These are phyloP conservation scores for Debaryomycetaceae sp. DNA, from an alignment of 1,139 yeast species.

Conservation along the genomic window DNA sequence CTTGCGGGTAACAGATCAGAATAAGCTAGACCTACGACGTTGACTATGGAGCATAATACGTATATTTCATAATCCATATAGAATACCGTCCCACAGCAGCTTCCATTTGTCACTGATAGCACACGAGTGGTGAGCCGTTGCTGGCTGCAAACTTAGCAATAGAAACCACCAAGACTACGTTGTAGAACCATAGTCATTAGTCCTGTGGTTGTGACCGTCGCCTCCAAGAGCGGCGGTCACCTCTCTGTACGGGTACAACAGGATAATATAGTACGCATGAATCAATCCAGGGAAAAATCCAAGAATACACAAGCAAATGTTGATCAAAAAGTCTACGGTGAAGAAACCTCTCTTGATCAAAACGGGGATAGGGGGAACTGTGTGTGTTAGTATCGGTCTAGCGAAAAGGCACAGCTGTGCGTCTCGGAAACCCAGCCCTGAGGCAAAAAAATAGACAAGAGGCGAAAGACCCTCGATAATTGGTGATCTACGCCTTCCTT, in stretches of 20 bases:
- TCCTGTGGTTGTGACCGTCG: slow-evolving; percentile 27
- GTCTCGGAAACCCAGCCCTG: too few species aligned
- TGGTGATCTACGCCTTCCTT: too few species aligned
- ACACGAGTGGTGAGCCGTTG: too few species aligned
- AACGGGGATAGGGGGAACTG: slow-evolving; percentile 79
- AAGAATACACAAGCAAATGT: slow-evolving; percentile 67
- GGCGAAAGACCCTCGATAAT: not conserved
- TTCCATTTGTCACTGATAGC: too few species aligned
- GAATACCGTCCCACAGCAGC: too few species aligned
- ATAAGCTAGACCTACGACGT: too few species aligned
- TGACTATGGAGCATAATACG: too few species aligned
- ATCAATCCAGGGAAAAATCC: slow-evolving; percentile 82
- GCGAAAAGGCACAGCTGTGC: too few species aligned
- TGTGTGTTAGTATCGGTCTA: slow-evolving; percentile 6
- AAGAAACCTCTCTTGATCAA: slow-evolving; percentile 71
- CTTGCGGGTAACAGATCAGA: not conserved
- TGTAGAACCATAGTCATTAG: slow-evolving; percentile 25
- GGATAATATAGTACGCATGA: slow-evolving; percentile 61
- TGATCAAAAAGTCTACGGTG: slow-evolving; percentile 70
- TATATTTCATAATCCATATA: too few species aligned
- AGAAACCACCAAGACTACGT: too few species aligned
- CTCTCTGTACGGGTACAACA: slow-evolving; percentile 50
- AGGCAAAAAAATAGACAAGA: not conserved
- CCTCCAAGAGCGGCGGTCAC: slow-evolving; percentile 25
- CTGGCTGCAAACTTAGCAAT: too few species aligned